A percentile compares a stretch with the other conserved stretches of the same genome.
Evolutionary conservation across 83 land plant genomes (phyloP).

Genomic region (Diphasiastrum complanatum): DNA sequence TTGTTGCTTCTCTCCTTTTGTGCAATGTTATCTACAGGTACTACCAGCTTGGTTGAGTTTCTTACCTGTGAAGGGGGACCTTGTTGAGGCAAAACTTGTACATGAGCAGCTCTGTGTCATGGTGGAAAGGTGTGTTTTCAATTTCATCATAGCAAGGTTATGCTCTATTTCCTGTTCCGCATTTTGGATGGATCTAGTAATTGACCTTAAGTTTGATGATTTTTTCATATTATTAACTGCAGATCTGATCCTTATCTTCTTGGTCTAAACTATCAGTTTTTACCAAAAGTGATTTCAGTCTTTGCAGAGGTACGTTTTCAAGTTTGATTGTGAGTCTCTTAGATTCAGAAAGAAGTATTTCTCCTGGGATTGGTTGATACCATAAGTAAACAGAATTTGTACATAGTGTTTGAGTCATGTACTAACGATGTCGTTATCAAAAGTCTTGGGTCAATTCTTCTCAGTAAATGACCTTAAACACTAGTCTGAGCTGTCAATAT

Average conservation of each 20-base stretch:
- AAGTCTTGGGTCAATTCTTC: too few species aligned
- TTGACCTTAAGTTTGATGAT: background rate
- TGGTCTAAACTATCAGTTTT: slow-evolving; percentile 79
- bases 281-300: slow-evolving; percentile 83
- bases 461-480: too few species aligned
- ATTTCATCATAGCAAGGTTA: background rate
- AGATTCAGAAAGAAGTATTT: background rate
- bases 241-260: slow-evolving; percentile 80
- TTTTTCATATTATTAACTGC: slow-evolving; percentile 9
- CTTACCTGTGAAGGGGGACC: slow-evolving; percentile 75
- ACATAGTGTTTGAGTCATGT: too few species aligned
- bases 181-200: too few species aligned
- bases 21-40: slow-evolving; percentile 65
- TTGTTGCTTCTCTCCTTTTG: too few species aligned
- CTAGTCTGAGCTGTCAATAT: too few species aligned
- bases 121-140: slow-evolving; percentile 69
- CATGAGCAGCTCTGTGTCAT: slow-evolving; percentile 90
- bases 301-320: slow-evolving; percentile 76
- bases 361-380: background rate
- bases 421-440: too few species aligned
- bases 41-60: slow-evolving; percentile 91
- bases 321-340: background rate
- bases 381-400: background rate
- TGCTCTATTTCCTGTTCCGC: background rate
- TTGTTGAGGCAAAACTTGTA: slow-evolving; percentile 88